Evolutionary conservation across 495 filamentous ascomycete genomes (phyloP), one percentile per base, ranked within the genome.

Genomic region (Massariosphaeria phaeospora): DNA sequence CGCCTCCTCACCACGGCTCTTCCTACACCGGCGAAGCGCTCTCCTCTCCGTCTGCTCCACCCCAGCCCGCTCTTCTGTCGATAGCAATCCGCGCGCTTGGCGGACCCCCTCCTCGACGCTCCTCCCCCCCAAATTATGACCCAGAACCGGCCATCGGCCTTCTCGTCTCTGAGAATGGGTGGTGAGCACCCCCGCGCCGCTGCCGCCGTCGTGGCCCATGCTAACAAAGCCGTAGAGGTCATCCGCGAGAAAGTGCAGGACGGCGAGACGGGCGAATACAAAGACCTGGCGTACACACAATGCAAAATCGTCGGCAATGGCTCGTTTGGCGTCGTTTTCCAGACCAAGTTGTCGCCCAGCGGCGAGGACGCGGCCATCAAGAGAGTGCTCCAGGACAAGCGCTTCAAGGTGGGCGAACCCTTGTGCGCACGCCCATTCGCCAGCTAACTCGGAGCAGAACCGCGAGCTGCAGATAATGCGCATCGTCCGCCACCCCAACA

Each of bases 301-400:
- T 98, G 93, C 75, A 98, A 98, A 76, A 97, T 98, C 59, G 93
- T 98, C n/a, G 93, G 93, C 64, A 98, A 98, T 72, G 93, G 93
- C 48, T 97, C 93, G 12, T 98, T 98, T 69, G 93, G 93, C 55
- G 93, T 98, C 18, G 93, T 98, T 56, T 98, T 98, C 69, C 93
- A 98, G 72, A 98, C 93, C 26, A 98, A 97, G 74, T 83, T 98
- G 66, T 90, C 93, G 56, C 93, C 93, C 13, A 91, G 85, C 60
- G 91, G 91, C 55, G 93, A 98, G 70, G 93, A 98, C 73, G 93
- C 93, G 52, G 93, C 93, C 67, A 98, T 98, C 75, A 98, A 98
- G 77, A 82, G 93, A 64, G 93, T 98, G 44, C 79, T 98, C 51
- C 93, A 98, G 66, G 93, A 98, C 75, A 98, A 98, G 77, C 82